Percentiles rank a stretch among this genome's conserved stretches.
These are phyloP conservation scores for Melaleuca quinquenervia DNA, from an alignment of 345 rosid species.

Conservation along the genomic window DNA sequence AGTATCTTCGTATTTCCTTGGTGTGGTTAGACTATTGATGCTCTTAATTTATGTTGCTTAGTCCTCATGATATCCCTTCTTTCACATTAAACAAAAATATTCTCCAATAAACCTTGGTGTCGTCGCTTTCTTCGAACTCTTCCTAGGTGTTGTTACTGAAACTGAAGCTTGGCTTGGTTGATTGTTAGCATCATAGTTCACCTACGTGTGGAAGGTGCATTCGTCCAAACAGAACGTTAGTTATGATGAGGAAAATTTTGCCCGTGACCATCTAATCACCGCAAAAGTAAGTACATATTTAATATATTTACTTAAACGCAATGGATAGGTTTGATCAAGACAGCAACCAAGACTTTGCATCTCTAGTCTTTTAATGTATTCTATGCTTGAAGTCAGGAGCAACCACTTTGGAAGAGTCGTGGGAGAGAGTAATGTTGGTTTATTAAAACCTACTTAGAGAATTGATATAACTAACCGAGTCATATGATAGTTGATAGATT, in stretches of 20 bases:
- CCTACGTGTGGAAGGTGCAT: neutral
- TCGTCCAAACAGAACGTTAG: neutral
- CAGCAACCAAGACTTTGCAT: neutral
- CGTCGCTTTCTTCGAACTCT: neutral
- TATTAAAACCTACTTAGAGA: neutral
- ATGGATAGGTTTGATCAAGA: accelerated
- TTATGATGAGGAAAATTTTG: neutral
- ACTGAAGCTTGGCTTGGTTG: neutral
- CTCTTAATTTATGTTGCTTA: neutral
- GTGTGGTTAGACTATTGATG: neutral
- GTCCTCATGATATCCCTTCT: neutral
- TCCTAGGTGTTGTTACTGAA: neutral
- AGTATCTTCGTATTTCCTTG: neutral
- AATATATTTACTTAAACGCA: neutral
- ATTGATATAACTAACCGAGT: neutral
- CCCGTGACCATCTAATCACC: neutral
- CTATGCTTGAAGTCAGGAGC: neutral
- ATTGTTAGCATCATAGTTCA: neutral
- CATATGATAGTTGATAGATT: neutral
- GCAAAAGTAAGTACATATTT: neutral
- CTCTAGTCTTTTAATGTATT: neutral
- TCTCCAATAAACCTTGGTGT: neutral
- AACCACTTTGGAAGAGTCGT: neutral
- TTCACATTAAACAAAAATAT: neutral
- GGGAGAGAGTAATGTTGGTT: neutral